Evolutionary conservation across 495 filamentous ascomycete genomes (phyloP), one percentile per base, ranked within the genome.

Genomic region (Hyphodiscus hymeniophilus): DNA sequence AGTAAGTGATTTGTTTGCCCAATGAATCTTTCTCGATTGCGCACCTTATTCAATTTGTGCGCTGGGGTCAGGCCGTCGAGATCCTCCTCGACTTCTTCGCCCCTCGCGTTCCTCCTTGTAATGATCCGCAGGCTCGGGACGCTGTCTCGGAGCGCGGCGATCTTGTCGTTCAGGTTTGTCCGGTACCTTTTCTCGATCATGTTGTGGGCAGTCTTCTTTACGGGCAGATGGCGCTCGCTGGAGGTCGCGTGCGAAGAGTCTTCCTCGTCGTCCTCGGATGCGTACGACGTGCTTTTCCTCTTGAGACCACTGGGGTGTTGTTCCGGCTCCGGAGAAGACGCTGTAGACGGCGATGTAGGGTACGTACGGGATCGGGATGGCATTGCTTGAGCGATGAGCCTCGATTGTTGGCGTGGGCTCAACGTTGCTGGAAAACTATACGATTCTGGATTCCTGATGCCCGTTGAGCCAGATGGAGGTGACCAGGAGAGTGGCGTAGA

Each of bases 161-260:
- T 96, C 68, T 95, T 98, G 51, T 95, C 89, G 55, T 96, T 96
- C 44, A 98, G 70, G 60, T 98, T 98, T 13, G 84, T 94, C 48
- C 92, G 82, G 62, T 98, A 98, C 43, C 92, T 74, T 68, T 95
- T 95, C 66, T 98, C 92, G 47, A 98, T 94, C 75, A 95, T 89
- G 59, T 95, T 96, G 61, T 98, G 92, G n/a, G 90, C 87, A 43
- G 89, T 90, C 71, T 95, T 95, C 72, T 94, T 95, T 7, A 87
- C 76, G 2, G 89, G 85, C 30, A 81, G 79, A 28, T 82, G 79
- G 12, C 38, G 30, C 4, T 38, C 35, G 17, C 46, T 43, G 11
- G 15, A 13, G 1, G 36, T 42, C 3, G 34, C 30, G 1, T 43
- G 38, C 13, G 48, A 45, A 13, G 30, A 50, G 2, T 51, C 47